Base-by-base conservation (phyloP, 257 asterid species). In the Echium plantagineum region DNA sequence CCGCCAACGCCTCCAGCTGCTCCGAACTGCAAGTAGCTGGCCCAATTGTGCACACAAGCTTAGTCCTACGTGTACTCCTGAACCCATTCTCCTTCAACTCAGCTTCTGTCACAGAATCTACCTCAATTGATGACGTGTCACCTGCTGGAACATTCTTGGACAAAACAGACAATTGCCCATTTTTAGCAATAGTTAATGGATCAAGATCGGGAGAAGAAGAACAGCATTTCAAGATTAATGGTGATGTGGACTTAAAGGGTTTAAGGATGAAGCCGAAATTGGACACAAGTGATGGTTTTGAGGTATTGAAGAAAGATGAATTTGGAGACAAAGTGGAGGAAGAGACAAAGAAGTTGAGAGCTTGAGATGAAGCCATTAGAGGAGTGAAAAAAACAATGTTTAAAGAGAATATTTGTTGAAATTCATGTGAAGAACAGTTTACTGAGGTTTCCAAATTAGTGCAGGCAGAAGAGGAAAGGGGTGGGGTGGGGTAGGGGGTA, bases 51-150 rank as follows among this genome's bases (percentile, higher is more conserved):
- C 96, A 93, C 47, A 89, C 70, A 28, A 93, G 79, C 82, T 93
- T 93, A 53, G 99, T 93, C 62, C 99, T 78, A 67, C 99, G 78
- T 57, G 99, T 93, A 77, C 99, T 93, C 64, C 94, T 71, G 75
- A 89, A 89, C 1, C 99, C 99, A 47, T 93, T 89, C 94, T 93
- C 99, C 89, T 93, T 93, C 63, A 93, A 74, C 72, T 93, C 99
- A 53, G 80, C 86, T 81, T 89, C 99, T 66, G 99, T 93, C 49
- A 89, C 97, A 3, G 94, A 69, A 38, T 93, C 99, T 4, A 93
- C 96, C 62, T 93, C 99, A 56, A 93, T 82, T 55, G 96, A 74
- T 57, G 84, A 65, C 62, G 86, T 74, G 58, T 89, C 98, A 8
- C 42, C 51, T 12, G 52, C 65, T 9, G 61, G 53, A 9, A 19